Percentiles rank a stretch among this genome's conserved stretches.
phyloP scores from a whole-genome alignment of 805 yeast genomes.

The Wickerhamiella lipophila region DNA sequence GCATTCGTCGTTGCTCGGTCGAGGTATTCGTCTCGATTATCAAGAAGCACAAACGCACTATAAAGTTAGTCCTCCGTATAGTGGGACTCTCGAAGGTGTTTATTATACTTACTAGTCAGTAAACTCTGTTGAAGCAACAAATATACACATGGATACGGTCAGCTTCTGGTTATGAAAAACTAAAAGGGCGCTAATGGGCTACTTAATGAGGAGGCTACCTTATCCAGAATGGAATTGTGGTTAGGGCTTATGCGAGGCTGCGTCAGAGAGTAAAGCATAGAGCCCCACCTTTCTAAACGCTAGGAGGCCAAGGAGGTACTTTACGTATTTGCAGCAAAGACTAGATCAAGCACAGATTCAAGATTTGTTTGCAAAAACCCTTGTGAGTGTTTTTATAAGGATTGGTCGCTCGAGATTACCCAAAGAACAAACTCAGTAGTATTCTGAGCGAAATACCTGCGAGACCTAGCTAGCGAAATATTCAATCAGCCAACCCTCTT shows the following conservation, averaged over 20 bases:
- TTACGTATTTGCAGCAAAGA: too few relatives aligned
- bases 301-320: too few relatives aligned
- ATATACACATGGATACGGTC: conserved; percentile 57
- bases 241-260: not conserved
- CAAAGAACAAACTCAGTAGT: too few relatives aligned
- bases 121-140: conserved; percentile 53
- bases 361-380: too few relatives aligned
- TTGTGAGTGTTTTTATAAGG: too few relatives aligned
- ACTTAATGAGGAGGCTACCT: not conserved
- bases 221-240: not conserved
- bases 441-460: too few relatives aligned
- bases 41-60: conserved; percentile 56
- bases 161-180: not conserved
- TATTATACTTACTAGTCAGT: conserved; percentile 40
- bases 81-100: not conserved
- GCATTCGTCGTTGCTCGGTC: conserved; percentile 60
- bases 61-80: not conserved
- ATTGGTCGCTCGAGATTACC: too few relatives aligned
- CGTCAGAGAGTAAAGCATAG: not conserved
- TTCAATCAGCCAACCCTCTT: too few relatives aligned
- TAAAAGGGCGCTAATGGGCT: not conserved
- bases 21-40: conserved; percentile 81
- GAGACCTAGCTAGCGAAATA: too few relatives aligned
- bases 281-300: conserved; percentile 1
- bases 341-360: too few relatives aligned